Evolutionary conservation across 192 early-diverging fungal species (phyloP).

Genomic region (Pilobolus umbonatus): DNA sequence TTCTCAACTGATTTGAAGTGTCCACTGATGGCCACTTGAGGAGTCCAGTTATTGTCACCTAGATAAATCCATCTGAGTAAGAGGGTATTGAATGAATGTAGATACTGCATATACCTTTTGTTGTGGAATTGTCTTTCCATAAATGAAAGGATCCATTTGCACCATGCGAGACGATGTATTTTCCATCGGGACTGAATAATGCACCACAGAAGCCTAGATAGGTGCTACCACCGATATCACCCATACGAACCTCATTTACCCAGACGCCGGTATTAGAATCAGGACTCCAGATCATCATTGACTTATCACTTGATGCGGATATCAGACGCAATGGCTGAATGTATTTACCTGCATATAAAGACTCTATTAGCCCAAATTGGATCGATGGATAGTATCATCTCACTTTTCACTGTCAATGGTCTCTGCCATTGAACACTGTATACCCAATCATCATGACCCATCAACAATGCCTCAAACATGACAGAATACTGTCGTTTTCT

Average conservation of each 20-base stretch:
- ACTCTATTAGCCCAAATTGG: too few species aligned
- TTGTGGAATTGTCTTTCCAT: slow-evolving; percentile 42
- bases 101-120: slow-evolving; percentile 23
- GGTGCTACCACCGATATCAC: slow-evolving; percentile 80
- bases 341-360: slow-evolving; percentile 27
- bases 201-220: slow-evolving; percentile 79
- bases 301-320: slow-evolving; percentile 88
- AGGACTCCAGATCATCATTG: slow-evolving; percentile 86
- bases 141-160: slow-evolving; percentile 81
- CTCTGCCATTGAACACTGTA: slow-evolving; percentile 78
- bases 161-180: slow-evolving; percentile 67
- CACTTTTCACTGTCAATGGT: slow-evolving; percentile 33
- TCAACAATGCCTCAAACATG: slow-evolving; percentile 86
- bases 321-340: slow-evolving; percentile 67
- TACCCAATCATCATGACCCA: slow-evolving; percentile 97
- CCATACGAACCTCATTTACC: slow-evolving; percentile 79
- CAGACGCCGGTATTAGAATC: slow-evolving; percentile 77
- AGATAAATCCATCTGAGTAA: background rate
- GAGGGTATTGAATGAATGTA: background rate
- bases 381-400: too few species aligned
- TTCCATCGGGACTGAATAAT: slow-evolving; percentile 59
- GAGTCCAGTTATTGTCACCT: slow-evolving; percentile 59
- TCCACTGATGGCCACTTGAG: slow-evolving; percentile 69
- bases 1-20: slow-evolving; percentile 78
- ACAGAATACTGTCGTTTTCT: slow-evolving; percentile 44